phyloP scores from a whole-genome alignment of 148 eudicot genomes.

The Rhododendron vialii region DNA sequence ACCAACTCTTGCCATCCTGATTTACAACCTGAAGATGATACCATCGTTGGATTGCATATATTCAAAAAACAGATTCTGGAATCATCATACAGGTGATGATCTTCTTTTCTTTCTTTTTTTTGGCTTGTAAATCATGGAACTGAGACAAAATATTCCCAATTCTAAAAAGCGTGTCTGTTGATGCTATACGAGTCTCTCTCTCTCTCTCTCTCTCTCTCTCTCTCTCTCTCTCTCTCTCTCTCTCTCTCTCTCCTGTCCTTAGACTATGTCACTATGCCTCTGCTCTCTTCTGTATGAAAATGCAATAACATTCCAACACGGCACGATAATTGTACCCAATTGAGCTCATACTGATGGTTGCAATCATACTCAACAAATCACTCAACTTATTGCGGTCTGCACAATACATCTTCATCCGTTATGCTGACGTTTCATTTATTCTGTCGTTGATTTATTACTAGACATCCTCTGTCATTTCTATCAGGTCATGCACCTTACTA shows the following conservation, averaged over 20 bases:
- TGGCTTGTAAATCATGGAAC: neutral
- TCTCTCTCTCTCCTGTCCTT: neutral
- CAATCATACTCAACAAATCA: neutral
- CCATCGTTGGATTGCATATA: constrained; percentile 72
- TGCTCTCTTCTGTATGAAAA: neutral
- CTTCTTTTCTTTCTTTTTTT: neutral
- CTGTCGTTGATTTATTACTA: neutral
- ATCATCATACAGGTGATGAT: constrained; percentile 49
- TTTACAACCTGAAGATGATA: constrained; percentile 42
- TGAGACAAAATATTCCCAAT: neutral
- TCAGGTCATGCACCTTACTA: constrained; percentile 72
- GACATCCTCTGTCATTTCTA: constrained; percentile 9
- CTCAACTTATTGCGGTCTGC: neutral
- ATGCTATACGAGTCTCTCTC: neutral
- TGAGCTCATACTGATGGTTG: neutral
- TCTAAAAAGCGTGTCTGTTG: neutral
- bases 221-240: too few relatives aligned
- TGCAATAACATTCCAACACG: neutral
- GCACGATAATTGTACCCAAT: neutral
- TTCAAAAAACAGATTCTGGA: constrained; percentile 40
- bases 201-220: neutral
- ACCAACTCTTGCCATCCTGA: constrained; percentile 23
- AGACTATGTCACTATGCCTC: neutral
- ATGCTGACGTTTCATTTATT: neutral
- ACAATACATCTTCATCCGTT: neutral